phyloP scores from a whole-genome alignment of 1,284 basidiomycete genomes.

The Papiliotrema flavescens region DNA sequence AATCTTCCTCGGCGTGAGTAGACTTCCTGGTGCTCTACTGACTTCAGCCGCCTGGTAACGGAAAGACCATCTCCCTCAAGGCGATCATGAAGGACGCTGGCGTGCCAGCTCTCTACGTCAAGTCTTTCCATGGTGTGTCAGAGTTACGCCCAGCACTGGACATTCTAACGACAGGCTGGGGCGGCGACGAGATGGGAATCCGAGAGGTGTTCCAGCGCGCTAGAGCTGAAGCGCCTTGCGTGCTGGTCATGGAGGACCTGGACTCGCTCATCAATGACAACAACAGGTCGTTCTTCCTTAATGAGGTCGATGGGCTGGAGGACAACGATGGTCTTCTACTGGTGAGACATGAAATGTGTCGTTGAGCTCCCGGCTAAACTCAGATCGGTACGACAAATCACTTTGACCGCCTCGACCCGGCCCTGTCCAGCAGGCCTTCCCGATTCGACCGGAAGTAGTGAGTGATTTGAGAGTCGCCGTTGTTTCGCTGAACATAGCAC shows the following conservation, averaged over 20 bases:
- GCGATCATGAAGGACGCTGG: slow-evolving; percentile 46
- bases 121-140: slow-evolving; percentile 50
- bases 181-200: slow-evolving; percentile 27
- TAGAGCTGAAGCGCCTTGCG: slow-evolving; percentile 58
- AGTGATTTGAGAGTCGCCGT: slow-evolving; percentile 29
- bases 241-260: slow-evolving; percentile 73
- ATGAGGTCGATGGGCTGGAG: slow-evolving; percentile 59
- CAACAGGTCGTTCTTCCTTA: slow-evolving; percentile 79
- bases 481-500: slow-evolving; percentile 23
- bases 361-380: neutral
- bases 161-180: slow-evolving; percentile 13
- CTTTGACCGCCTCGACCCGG: slow-evolving; percentile 70
- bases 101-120: slow-evolving; percentile 68
- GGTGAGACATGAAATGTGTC: slow-evolving; percentile 13
- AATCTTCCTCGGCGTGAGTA: slow-evolving; percentile 36
- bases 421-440: slow-evolving; percentile 68
- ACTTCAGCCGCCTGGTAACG: slow-evolving; percentile 58
- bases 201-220: slow-evolving; percentile 32
- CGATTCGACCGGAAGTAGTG: slow-evolving; percentile 81
- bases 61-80: slow-evolving; percentile 78
- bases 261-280: slow-evolving; percentile 70
- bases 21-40: neutral
- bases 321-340: slow-evolving; percentile 72
- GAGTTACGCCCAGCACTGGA: neutral
- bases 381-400: slow-evolving; percentile 75